phyloP scores from a whole-genome alignment of 1,284 basidiomycete species.

The Cryptococcus sp. region DNA sequence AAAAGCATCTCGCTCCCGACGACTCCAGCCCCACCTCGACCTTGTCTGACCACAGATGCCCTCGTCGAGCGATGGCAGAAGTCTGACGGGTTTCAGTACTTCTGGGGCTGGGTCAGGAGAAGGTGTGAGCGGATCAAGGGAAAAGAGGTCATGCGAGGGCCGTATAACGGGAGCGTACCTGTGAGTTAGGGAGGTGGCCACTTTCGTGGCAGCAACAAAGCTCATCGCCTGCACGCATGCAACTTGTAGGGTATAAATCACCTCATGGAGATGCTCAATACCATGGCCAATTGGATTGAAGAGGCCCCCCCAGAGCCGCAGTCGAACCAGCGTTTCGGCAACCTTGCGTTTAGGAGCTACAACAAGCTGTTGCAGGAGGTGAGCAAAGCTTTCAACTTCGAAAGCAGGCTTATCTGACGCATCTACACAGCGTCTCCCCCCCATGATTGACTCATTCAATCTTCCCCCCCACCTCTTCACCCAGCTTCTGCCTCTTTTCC shows the following conservation, averaged over 20 bases:
- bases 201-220: not conserved
- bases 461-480: slow-evolving; percentile 54
- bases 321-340: slow-evolving; percentile 84
- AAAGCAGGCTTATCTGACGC: not conserved
- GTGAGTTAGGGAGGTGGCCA: slow-evolving; percentile 37
- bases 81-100: slow-evolving; percentile 67
- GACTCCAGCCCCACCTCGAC: slow-evolving; percentile 21
- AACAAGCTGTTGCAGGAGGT: slow-evolving; percentile 75
- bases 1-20: slow-evolving; percentile 19
- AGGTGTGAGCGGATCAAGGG: slow-evolving; percentile 72
- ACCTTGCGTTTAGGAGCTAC: slow-evolving; percentile 87
- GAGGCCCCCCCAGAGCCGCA: slow-evolving; percentile 74
- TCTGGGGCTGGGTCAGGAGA: slow-evolving; percentile 66
- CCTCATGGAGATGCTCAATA: slow-evolving; percentile 62
- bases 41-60: slow-evolving; percentile 56
- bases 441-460: slow-evolving; percentile 55
- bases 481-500: slow-evolving; percentile 63
- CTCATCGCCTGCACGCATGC: slow-evolving; percentile 1
- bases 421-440: slow-evolving; percentile 57
- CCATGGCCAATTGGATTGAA: slow-evolving; percentile 73
- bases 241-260: slow-evolving; percentile 18
- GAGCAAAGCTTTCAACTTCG: slow-evolving; percentile 19
- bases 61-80: slow-evolving; percentile 66
- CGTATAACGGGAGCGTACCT: slow-evolving; percentile 40
- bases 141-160: slow-evolving; percentile 39